phyloP scores from a whole-genome alignment of 2,329 filamentous ascomycete species.

The Clarireedia hainanense region DNA sequence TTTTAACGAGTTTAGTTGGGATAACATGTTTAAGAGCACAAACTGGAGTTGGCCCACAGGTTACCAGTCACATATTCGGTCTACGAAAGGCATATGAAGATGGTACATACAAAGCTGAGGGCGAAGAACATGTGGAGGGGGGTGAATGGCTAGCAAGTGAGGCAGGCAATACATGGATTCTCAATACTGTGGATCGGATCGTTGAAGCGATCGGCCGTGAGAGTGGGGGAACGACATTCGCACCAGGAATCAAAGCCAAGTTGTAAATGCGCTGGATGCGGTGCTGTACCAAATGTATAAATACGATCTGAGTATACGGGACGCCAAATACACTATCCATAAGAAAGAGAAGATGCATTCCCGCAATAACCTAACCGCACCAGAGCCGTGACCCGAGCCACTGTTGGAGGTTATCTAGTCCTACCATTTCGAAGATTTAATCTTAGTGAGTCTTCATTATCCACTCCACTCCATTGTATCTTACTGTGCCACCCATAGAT shows the following conservation, averaged over 20 bases:
- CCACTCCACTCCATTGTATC: too few species aligned
- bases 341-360: too few species aligned
- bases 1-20: slow-evolving; percentile 66
- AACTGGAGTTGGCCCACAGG: slow-evolving; percentile 76
- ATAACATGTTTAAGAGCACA: slow-evolving; percentile 70
- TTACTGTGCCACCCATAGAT: too few species aligned
- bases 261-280: background rate
- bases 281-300: too few species aligned
- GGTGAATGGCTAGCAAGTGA: slow-evolving; percentile 56
- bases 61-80: slow-evolving; percentile 74
- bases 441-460: too few species aligned
- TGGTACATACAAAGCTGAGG: slow-evolving; percentile 43
- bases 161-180: slow-evolving; percentile 56
- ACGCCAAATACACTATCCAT: too few species aligned
- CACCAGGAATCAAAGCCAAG: slow-evolving; percentile 34
- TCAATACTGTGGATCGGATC: slow-evolving; percentile 53
- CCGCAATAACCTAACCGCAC: too few species aligned
- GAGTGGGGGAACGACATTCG: slow-evolving; percentile 37
- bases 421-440: too few species aligned
- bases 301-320: too few species aligned
- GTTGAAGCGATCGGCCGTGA: slow-evolving; percentile 42
- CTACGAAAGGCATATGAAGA: slow-evolving; percentile 68
- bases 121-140: slow-evolving; percentile 40
- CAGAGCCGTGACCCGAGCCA: too few species aligned
- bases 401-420: too few species aligned